Percentiles rank a stretch among this genome's conserved stretches.
These are phyloP conservation scores for Sporothrix inflata DNA, from an alignment of 2,329 filamentous ascomycete species.

Conservation along the genomic window DNA sequence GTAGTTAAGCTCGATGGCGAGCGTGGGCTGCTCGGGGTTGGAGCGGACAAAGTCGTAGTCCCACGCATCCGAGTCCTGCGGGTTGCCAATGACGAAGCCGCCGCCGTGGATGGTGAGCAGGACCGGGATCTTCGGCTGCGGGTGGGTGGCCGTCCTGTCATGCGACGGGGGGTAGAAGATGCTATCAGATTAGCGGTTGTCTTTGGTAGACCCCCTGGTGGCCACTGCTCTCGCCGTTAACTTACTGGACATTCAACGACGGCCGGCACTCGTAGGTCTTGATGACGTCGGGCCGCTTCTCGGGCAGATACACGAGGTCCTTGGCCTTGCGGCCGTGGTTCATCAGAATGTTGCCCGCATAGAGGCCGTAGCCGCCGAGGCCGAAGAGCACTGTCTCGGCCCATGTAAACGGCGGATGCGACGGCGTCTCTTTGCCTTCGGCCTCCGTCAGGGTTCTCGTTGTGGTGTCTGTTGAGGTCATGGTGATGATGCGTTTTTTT, in stretches of 20 bases:
- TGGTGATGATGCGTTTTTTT: neutral
- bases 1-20: slow-evolving; percentile 56
- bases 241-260: slow-evolving; percentile 25
- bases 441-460: neutral
- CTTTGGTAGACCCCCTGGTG: no score
- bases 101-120: slow-evolving; percentile 58
- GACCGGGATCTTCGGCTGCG: slow-evolving; percentile 43
- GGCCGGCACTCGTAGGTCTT: slow-evolving; percentile 36
- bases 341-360: slow-evolving; percentile 17
- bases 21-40: slow-evolving; percentile 41
- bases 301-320: neutral
- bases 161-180: slow-evolving; percentile 48
- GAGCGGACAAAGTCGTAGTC: slow-evolving; percentile 48
- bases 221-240: no score
- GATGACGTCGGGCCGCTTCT: slow-evolving; percentile 27
- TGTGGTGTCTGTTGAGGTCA: neutral
- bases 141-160: slow-evolving; percentile 36
- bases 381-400: neutral
- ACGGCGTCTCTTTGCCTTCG: neutral
- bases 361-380: slow-evolving; percentile 27
- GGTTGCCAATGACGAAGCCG: slow-evolving; percentile 51
- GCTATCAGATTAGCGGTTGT: slow-evolving; percentile 34
- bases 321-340: neutral
- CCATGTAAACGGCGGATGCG: slow-evolving; percentile 25
- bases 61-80: slow-evolving; percentile 52